These are phyloP conservation scores for Krasilnikovozyma curviuscula DNA, from an alignment of 768 basidiomycete genomes.

Conservation along the genomic window DNA sequence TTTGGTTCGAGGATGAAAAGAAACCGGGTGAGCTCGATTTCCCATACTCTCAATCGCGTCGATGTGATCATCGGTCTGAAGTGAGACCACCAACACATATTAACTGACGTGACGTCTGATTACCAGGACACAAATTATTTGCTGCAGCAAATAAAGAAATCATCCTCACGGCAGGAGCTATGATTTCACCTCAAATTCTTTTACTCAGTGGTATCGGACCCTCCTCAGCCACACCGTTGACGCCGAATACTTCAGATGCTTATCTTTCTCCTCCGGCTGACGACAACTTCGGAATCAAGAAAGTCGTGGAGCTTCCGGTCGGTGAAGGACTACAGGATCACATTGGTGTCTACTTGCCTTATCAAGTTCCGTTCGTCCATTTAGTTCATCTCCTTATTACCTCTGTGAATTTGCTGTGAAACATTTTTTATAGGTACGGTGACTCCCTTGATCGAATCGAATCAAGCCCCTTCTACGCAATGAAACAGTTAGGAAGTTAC, in stretches of 20 bases:
- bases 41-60: not conserved
- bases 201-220: constrained; percentile 59
- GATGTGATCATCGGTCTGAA: not conserved
- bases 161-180: constrained; percentile 25
- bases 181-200: constrained; percentile 37
- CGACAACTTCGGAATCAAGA: constrained; percentile 34
- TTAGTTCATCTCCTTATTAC: not conserved
- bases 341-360: constrained; percentile 25
- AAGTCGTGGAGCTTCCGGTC: constrained; percentile 48
- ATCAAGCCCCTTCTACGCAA: constrained; percentile 4
- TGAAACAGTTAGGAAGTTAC: constrained; percentile 3
- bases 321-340: constrained; percentile 59
- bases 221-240: constrained; percentile 34
- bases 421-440: not conserved
- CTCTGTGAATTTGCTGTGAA: not conserved
- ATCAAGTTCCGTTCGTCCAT: constrained; percentile 9
- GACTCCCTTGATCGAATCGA: constrained; percentile 11
- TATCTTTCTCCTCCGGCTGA: too few species aligned
- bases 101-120: not conserved
- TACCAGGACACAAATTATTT: not conserved
- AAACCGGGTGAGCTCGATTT: not conserved
- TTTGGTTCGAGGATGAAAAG: constrained; percentile 6
- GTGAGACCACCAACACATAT: not conserved
- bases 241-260: too few species aligned
- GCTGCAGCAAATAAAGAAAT: not conserved